Conservation (phyloP, 768 basidiomycete genomes). For the Lepiota venenata region DNA sequence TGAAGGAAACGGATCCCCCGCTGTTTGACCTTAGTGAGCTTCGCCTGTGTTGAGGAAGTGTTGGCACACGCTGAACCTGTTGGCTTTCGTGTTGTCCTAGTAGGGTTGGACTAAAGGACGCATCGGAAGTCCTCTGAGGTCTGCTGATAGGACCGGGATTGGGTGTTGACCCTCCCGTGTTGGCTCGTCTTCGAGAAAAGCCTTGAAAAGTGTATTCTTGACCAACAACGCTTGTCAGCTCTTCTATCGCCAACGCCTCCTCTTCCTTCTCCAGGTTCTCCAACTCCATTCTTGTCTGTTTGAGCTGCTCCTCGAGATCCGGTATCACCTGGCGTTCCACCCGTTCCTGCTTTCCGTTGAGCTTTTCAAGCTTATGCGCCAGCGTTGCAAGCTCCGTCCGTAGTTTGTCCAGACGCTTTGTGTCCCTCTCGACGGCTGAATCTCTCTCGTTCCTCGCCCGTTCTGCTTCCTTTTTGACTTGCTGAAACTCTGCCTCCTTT, state of each 20-base stretch:
- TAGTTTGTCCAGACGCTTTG: constrained; percentile 52
- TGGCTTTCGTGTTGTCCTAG: not conserved
- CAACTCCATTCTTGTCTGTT: constrained; percentile 57
- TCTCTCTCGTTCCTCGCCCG: constrained; percentile 35
- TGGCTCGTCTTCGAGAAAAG: constrained; percentile 1
- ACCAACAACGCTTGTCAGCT: constrained; percentile 12
- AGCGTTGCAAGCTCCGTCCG: constrained; percentile 55
- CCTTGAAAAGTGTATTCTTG: constrained; percentile 2
- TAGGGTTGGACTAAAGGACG: not conserved
- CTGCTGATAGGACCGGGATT: not conserved
- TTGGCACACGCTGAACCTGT: not conserved
- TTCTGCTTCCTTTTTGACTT: constrained; percentile 48
- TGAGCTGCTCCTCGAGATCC: constrained; percentile 67
- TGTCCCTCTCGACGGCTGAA: constrained; percentile 41
- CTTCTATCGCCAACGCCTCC: constrained; percentile 19
- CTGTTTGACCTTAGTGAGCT: not conserved
- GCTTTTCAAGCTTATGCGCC: constrained; percentile 62
- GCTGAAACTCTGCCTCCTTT: constrained; percentile 39
- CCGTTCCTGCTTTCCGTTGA: constrained; percentile 62
- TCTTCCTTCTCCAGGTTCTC: constrained; percentile 39
- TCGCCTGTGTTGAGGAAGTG: not conserved
- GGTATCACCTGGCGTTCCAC: constrained; percentile 54
- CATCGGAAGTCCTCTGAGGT: not conserved
- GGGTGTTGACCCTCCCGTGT: constrained; percentile 1
- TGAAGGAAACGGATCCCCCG: not conserved